phyloP scores from a whole-genome alignment of 129 eudicot genomes.

The Centella asiatica region DNA sequence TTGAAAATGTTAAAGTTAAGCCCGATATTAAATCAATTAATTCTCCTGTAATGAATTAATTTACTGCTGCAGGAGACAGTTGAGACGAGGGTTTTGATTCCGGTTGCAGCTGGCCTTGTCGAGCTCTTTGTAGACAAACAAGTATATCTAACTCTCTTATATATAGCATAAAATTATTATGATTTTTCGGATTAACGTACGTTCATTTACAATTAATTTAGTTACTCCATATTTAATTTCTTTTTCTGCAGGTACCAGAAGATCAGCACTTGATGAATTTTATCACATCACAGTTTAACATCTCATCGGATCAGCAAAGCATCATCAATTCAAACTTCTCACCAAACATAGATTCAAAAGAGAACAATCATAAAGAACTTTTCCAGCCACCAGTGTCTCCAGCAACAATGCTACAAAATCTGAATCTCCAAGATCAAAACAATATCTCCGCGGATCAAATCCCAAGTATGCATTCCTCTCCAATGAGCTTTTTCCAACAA shows the following conservation, averaged over 20 bases:
- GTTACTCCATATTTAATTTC: not conserved
- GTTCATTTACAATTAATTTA: too few relatives aligned
- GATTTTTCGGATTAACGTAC: not conserved
- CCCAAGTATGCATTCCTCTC: constrained; percentile 10
- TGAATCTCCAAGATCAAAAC: constrained; percentile 27
- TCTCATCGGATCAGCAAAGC: constrained; percentile 43
- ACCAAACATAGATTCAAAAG: constrained; percentile 20
- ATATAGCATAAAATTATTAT: too few relatives aligned
- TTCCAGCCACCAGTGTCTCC: constrained; percentile 46
- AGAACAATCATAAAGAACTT: constrained; percentile 33
- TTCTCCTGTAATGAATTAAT: too few relatives aligned
- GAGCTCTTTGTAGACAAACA: constrained; percentile 75
- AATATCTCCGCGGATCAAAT: constrained; percentile 20
- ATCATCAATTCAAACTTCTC: constrained; percentile 34
- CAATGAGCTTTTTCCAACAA: constrained; percentile 45
- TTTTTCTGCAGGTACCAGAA: constrained; percentile 51
- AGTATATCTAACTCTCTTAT: constrained; percentile 22
- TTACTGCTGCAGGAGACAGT: constrained; percentile 42
- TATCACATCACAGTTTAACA: constrained; percentile 50
- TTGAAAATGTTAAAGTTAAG: too few relatives aligned
- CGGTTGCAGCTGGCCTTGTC: constrained; percentile 43
- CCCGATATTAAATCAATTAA: too few relatives aligned
- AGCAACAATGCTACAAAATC: constrained; percentile 38
- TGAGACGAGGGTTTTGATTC: constrained; percentile 66
- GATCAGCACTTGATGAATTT: constrained; percentile 62